Evolutionary conservation across 192 early-diverging fungal species (phyloP).

Genomic region (Physocladia obscura): DNA sequence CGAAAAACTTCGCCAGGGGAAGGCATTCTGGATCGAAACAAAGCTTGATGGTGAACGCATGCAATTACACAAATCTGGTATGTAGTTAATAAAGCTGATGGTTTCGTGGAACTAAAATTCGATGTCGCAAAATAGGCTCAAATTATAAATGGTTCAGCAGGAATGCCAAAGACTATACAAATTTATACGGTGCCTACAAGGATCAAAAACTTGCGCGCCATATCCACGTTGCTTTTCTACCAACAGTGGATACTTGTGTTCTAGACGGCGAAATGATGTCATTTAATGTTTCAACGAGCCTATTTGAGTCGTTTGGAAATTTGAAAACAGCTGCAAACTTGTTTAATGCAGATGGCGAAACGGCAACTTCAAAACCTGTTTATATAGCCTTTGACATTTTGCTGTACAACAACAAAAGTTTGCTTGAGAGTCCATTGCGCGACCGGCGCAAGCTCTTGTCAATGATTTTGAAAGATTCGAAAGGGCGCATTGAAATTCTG

Average conservation of each 20-base stretch:
- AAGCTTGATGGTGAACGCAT: conserved; percentile 81
- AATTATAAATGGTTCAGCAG: conserved; percentile 60
- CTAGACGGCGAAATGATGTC: conserved; percentile 82
- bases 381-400: conserved; percentile 77
- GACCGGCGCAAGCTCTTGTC: conserved; percentile 54
- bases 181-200: conserved; percentile 61
- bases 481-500: conserved; percentile 59
- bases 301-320: conserved; percentile 68
- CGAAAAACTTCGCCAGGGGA: conserved; percentile 43
- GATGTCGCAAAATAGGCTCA: conserved; percentile 41
- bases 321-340: conserved; percentile 69
- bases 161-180: conserved; percentile 71
- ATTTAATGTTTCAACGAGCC: conserved; percentile 61
- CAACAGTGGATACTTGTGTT: conserved; percentile 53
- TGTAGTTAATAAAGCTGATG: background rate
- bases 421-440: conserved; percentile 58
- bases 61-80: conserved; percentile 64
- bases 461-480: conserved; percentile 50
- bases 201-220: conserved; percentile 56
- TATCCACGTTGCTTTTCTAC: conserved; percentile 54
- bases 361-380: conserved; percentile 37
- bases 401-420: conserved; percentile 60
- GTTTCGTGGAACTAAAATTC: too few relatives aligned
- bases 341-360: conserved; percentile 23
- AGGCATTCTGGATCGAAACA: conserved; percentile 75